Conservation (phyloP, 2,329 filamentous ascomycete genomes). For the Periconia sp. region DNA sequence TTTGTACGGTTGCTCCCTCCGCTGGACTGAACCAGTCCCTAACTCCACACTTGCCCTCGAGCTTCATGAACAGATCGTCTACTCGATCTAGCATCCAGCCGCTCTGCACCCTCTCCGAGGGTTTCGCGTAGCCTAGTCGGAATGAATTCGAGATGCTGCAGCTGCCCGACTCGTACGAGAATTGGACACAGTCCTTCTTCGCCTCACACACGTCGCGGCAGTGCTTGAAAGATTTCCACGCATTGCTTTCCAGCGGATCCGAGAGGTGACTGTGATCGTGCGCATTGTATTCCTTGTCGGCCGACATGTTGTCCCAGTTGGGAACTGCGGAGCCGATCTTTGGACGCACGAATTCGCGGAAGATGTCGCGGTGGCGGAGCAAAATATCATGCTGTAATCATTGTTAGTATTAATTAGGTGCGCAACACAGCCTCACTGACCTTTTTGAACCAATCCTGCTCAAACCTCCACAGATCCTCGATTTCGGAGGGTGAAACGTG, state of each 20-base stretch:
- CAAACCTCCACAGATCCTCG: constrained; percentile 47
- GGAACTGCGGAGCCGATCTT: constrained; percentile 29
- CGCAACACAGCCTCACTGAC: constrained; percentile 22
- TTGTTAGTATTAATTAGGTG: constrained; percentile 25
- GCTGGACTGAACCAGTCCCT: constrained; percentile 42
- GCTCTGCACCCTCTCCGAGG: constrained; percentile 30
- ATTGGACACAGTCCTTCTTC: constrained; percentile 40
- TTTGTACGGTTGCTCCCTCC: constrained; percentile 12
- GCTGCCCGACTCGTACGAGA: constrained; percentile 40
- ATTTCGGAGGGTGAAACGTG: constrained; percentile 46
- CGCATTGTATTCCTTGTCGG: constrained; percentile 43
- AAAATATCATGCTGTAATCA: constrained; percentile 32
- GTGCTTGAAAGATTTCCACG: constrained; percentile 43
- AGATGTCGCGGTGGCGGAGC: constrained; percentile 46
- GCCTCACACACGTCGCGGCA: constrained; percentile 43
- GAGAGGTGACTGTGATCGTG: constrained; percentile 31
- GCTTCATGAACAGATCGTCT: constrained; percentile 35
- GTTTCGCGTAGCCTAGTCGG: constrained; percentile 38
- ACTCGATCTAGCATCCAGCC: constrained; percentile 47
- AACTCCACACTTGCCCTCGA: constrained; percentile 40
- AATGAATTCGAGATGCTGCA: constrained; percentile 39
- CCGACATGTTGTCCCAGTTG: constrained; percentile 46
- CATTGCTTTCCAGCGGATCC: constrained; percentile 35
- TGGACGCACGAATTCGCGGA: constrained; percentile 39
- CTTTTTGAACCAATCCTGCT: constrained; percentile 45